phyloP scores from a whole-genome alignment of 2,329 filamentous ascomycete genomes.

The Monosporascus sp. region DNA sequence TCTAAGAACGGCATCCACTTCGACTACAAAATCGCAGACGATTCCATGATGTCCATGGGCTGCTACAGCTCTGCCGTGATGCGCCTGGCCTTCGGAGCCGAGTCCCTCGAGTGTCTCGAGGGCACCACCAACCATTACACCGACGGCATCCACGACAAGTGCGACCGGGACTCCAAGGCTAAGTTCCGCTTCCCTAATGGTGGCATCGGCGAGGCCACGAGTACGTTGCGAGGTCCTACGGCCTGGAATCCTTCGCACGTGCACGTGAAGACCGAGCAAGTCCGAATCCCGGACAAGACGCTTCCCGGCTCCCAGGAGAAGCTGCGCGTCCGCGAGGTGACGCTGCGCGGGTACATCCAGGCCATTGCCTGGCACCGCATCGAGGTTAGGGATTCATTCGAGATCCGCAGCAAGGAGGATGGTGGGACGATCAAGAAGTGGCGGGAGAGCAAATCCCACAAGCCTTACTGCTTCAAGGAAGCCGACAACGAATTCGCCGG shows the following conservation, averaged over 20 bases:
- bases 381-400: constrained; percentile 30
- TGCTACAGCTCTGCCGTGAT: constrained; percentile 34
- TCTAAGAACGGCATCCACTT: constrained; percentile 29
- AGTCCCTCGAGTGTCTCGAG: constrained; percentile 33
- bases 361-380: constrained; percentile 29
- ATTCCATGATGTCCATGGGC: constrained; percentile 31
- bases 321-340: constrained; percentile 21
- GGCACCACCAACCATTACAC: constrained; percentile 20
- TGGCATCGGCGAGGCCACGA: constrained; percentile 25
- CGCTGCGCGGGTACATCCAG: constrained; percentile 24
- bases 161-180: constrained; percentile 29
- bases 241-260: constrained; percentile 15
- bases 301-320: constrained; percentile 12
- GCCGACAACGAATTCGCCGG: constrained; percentile 16
- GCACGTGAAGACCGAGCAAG: constrained; percentile 13
- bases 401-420: constrained; percentile 20
- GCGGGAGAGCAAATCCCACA: constrained; percentile 12
- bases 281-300: constrained; percentile 17
- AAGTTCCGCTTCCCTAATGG: constrained; percentile 36
- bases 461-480: constrained; percentile 32
- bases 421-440: constrained; percentile 5
- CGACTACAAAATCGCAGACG: constrained; percentile 9
- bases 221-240: constrained; percentile 19
- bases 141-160: constrained; percentile 25
- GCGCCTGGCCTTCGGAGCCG: constrained; percentile 32